These are phyloP conservation scores for Botrytis squamosa DNA, from an alignment of 2,329 filamentous ascomycete species.

Conservation along the genomic window DNA sequence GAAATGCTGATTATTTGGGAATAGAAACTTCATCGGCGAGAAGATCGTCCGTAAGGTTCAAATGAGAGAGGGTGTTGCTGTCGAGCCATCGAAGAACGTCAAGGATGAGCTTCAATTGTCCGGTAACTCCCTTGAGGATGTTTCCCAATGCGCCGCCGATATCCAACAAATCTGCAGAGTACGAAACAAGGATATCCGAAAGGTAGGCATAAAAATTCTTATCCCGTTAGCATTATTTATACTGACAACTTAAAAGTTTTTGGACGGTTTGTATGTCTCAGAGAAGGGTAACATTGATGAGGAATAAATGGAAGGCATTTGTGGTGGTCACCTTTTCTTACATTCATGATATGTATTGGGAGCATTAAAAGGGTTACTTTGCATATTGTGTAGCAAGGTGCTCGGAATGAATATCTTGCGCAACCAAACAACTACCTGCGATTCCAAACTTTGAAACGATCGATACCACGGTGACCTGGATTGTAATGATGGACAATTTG, in stretches of 20 bases:
- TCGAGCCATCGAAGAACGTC: constrained; percentile 84
- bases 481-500: constrained; percentile 6
- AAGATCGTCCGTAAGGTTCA: constrained; percentile 93
- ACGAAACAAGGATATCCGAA: constrained; percentile 99
- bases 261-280: constrained; percentile 99
- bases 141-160: constrained; percentile 97
- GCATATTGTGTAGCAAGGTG: constrained; percentile 39
- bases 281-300: constrained; percentile 95
- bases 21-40: constrained; percentile 96
- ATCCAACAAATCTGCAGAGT: constrained; percentile 99
- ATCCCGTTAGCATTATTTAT: neutral
- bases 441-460: constrained; percentile 18
- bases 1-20: constrained; percentile 39
- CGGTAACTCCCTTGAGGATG: constrained; percentile 95
- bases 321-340: constrained; percentile 26
- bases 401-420: constrained; percentile 39
- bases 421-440: constrained; percentile 18
- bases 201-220: constrained; percentile 56
- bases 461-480: constrained; percentile 13
- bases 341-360: constrained; percentile 33
- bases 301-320: constrained; percentile 43
- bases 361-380: constrained; percentile 34
- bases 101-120: constrained; percentile 96
- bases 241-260: constrained; percentile 62
- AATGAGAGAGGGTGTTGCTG: constrained; percentile 88